A percentile compares a stretch with the other conserved stretches of the same genome.
These are phyloP conservation scores for Protea cynaroides DNA, from an alignment of 164 flowering plant genomes.

Conservation along the genomic window DNA sequence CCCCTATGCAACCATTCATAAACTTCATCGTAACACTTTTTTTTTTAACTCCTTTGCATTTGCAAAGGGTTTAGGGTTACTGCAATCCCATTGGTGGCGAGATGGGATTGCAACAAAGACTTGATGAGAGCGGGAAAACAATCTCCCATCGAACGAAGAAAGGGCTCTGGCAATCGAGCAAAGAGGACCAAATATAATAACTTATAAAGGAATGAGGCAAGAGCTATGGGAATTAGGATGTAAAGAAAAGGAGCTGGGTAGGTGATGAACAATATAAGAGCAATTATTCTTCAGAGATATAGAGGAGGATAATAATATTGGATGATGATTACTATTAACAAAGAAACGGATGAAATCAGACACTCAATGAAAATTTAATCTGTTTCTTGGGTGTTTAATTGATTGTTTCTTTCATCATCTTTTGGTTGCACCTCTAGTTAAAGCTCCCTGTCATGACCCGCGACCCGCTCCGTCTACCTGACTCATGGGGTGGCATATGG, in stretches of 20 bases:
- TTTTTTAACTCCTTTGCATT: too few relatives aligned
- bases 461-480: too few relatives aligned
- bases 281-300: constrained; percentile 24
- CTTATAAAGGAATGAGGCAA: constrained; percentile 17
- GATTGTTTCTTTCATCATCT: not conserved
- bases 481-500: too few relatives aligned
- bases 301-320: not conserved
- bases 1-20: too few relatives aligned
- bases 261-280: constrained; percentile 31
- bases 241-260: constrained; percentile 25
- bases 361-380: too few relatives aligned
- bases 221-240: constrained; percentile 22
- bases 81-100: too few relatives aligned
- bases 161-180: constrained; percentile 9
- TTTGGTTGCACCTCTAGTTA: not conserved
- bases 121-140: constrained; percentile 6
- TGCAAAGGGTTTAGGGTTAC: too few relatives aligned
- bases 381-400: not conserved
- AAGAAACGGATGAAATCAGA: not conserved
- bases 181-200: constrained; percentile 11
- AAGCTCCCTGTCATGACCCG: too few relatives aligned
- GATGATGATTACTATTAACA: too few relatives aligned
- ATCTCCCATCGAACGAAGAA: constrained; percentile 12
- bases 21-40: too few relatives aligned
- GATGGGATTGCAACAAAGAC: too few relatives aligned